These are phyloP conservation scores for Inga oerstediana DNA, from an alignment of 306 rosid genomes.

Conservation along the genomic window DNA sequence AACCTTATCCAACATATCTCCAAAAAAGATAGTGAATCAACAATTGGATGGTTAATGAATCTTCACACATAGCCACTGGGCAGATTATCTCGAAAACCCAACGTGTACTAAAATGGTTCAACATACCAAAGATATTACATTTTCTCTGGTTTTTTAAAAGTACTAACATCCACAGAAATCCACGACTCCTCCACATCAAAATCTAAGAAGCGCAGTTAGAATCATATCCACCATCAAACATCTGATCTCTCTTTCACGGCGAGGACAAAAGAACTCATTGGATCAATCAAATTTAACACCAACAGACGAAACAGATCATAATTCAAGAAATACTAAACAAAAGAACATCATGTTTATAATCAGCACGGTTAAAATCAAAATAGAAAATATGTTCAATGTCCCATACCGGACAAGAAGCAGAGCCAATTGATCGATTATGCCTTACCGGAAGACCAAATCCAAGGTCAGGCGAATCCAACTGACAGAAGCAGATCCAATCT, in stretches of 20 bases:
- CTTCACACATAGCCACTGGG: neutral
- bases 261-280: conserved; percentile 27
- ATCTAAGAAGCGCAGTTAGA: conserved; percentile 8
- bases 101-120: conserved; percentile 27
- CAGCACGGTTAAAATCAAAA: neutral
- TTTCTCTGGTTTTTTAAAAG: conserved; percentile 30
- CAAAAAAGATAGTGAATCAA: neutral
- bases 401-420: conserved; percentile 18
- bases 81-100: conserved; percentile 44
- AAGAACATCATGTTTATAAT: neutral
- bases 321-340: conserved; percentile 4
- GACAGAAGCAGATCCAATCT: conserved; percentile 60
- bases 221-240: neutral
- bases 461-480: conserved; percentile 30
- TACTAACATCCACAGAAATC: conserved; percentile 31
- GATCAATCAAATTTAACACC: conserved; percentile 31
- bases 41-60: neutral
- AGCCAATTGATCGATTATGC: conserved; percentile 9
- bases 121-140: conserved; percentile 24
- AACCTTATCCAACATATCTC: conserved; percentile 11
- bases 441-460: conserved; percentile 18
- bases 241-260: conserved; percentile 18
- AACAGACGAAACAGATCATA: conserved; percentile 54
- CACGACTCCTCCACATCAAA: conserved; percentile 28
- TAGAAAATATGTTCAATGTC: neutral